A percentile compares a stretch with the other conserved stretches of the same genome.
Conservation (phyloP, 495 filamentous ascomycete species). For the Aspergillus ellipticus region DNA sequence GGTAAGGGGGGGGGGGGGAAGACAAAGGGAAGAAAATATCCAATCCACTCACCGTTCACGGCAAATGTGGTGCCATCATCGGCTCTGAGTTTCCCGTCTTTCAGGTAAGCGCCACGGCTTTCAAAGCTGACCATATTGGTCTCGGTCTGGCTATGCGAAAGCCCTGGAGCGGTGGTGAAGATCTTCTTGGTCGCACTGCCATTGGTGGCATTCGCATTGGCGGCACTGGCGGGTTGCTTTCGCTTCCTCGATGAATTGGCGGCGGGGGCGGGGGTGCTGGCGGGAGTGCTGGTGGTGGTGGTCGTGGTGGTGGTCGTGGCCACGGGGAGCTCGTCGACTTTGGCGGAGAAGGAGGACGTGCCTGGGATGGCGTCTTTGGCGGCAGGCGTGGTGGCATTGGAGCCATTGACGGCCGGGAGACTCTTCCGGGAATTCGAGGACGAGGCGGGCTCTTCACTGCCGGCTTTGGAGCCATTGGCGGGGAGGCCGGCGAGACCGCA, state of each 20-base stretch:
- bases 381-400: slow-evolving; percentile 22
- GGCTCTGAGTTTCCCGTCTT: slow-evolving; percentile 75
- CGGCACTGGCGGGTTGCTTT: slow-evolving; percentile 63
- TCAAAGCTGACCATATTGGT: slow-evolving; percentile 90
- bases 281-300: no score
- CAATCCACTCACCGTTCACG: slow-evolving; percentile 72
- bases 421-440: slow-evolving; percentile 40
- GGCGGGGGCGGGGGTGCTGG: background rate
- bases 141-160: slow-evolving; percentile 35
- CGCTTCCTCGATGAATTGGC: slow-evolving; percentile 64
- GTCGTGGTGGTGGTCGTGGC: slow-evolving; percentile 17
- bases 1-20: no score
- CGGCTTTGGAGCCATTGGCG: slow-evolving; percentile 34
- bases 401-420: slow-evolving; percentile 35
- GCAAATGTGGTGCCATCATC: slow-evolving; percentile 84
- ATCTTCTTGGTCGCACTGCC: slow-evolving; percentile 39
- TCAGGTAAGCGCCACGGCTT: slow-evolving; percentile 59
- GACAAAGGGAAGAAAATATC: slow-evolving; percentile 12
- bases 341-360: slow-evolving; percentile 58
- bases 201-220: slow-evolving; percentile 31
- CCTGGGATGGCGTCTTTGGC: slow-evolving; percentile 59
- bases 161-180: slow-evolving; percentile 44
- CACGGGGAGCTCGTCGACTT: slow-evolving; percentile 42
- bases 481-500: slow-evolving; percentile 24
- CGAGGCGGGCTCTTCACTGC: slow-evolving; percentile 42